phyloP scores from a whole-genome alignment of 805 yeast genomes.

The Starmera caribaea region DNA sequence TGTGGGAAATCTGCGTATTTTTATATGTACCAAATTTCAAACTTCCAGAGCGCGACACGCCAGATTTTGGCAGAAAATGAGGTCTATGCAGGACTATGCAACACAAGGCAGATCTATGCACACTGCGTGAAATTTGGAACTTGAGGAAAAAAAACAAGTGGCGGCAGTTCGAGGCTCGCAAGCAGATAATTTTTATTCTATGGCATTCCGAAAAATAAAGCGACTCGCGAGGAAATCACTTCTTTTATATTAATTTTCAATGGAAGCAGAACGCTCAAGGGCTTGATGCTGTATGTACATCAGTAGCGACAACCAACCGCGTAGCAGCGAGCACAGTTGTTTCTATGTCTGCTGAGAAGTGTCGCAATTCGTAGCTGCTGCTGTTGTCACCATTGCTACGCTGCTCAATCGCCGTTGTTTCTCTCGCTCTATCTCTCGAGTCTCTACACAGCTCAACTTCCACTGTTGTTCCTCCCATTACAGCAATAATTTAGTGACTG shows the following conservation, averaged over 20 bases:
- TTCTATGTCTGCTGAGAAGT: no score
- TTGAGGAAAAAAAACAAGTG: no score
- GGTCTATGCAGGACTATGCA: no score
- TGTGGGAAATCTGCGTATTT: slow-evolving; percentile 1
- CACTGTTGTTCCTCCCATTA: neutral
- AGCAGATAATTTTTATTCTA: no score
- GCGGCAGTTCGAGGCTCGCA: no score
- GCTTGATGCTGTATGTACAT: no score
- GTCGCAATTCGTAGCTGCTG: neutral
- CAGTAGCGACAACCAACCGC: no score
- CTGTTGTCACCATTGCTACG: neutral
- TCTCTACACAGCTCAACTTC: neutral
- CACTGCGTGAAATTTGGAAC: no score
- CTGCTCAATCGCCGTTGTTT: neutral
- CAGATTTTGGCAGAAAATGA: neutral
- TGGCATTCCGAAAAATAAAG: no score
- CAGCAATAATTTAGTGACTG: no score
- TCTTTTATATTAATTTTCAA: neutral
- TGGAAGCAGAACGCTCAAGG: neutral
- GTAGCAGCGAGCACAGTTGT: no score
- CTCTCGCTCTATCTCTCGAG: neutral
- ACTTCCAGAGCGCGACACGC: slow-evolving; percentile 1
- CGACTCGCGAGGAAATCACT: neutral
- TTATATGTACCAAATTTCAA: slow-evolving; percentile 4
- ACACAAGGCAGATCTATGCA: no score